Percentiles rank a stretch among this genome's conserved stretches.
phyloP scores from a whole-genome alignment of 345 rosid genomes.

The Cardiospermum halicacabum region DNA sequence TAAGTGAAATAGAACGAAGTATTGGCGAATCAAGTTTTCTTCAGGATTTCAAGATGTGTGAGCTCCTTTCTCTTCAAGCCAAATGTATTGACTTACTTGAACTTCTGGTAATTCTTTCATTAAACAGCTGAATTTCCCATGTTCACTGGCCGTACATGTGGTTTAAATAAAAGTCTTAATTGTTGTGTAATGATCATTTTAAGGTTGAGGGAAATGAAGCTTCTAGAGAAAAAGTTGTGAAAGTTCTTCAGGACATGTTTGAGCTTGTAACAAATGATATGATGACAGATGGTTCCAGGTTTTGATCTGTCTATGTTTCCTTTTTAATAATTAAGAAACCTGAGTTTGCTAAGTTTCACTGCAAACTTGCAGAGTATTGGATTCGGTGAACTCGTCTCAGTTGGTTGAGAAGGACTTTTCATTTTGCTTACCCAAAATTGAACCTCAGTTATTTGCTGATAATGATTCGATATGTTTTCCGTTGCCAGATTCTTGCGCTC shows the following conservation, averaged over 20 bases:
- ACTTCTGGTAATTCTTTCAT: constrained; percentile 61
- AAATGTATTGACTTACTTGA: constrained; percentile 66
- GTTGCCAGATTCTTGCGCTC: constrained; percentile 58
- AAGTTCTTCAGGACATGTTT: constrained; percentile 88
- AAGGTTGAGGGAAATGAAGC: constrained; percentile 62
- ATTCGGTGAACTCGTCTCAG: constrained; percentile 32
- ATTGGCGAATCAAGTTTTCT: constrained; percentile 59
- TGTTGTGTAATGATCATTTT: constrained; percentile 14
- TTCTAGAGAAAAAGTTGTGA: constrained; percentile 53
- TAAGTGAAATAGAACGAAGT: constrained; percentile 71
- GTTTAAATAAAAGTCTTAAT: background rate
- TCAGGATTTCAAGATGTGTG: constrained; percentile 66
- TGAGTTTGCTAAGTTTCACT: background rate
- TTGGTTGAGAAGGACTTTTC: constrained; percentile 31
- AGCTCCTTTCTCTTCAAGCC: constrained; percentile 57
- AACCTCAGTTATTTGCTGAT: constrained; percentile 63
- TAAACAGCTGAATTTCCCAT: constrained; percentile 12
- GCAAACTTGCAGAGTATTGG: constrained; percentile 43
- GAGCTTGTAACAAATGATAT: constrained; percentile 81
- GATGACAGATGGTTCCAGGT: constrained; percentile 80
- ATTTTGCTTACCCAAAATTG: constrained; percentile 40
- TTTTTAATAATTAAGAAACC: background rate
- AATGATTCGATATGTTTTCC: constrained; percentile 65
- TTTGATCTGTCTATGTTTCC: constrained; percentile 20
- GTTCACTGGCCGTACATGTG: constrained; percentile 1